Conservation (phyloP, 192 early-diverging fungal genomes). For the Pecoramyces ruminantium region DNA sequence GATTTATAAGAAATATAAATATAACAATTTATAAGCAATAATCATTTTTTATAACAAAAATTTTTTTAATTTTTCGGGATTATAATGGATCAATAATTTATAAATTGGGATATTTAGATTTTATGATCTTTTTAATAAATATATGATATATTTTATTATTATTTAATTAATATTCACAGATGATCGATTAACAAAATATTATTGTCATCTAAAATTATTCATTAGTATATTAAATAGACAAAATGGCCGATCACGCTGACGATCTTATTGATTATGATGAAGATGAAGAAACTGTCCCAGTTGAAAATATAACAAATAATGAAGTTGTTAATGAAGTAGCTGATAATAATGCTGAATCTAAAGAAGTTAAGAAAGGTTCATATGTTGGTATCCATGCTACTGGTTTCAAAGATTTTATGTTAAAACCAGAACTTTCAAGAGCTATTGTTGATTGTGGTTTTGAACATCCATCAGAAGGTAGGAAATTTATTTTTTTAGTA, state of each 20-base stretch:
- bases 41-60: too few relatives aligned
- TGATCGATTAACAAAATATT: neutral
- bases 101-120: too few relatives aligned
- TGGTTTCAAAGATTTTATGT: conserved; percentile 92
- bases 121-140: too few relatives aligned
- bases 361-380: conserved; percentile 83
- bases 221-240: neutral
- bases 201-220: too few relatives aligned
- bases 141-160: too few relatives aligned
- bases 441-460: conserved; percentile 98
- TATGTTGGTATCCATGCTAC: conserved; percentile 98
- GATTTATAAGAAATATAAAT: too few relatives aligned
- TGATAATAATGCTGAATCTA: conserved; percentile 24
- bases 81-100: too few relatives aligned
- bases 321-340: conserved; percentile 15
- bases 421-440: conserved; percentile 87
- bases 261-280: conserved; percentile 97
- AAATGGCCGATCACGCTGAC: conserved; percentile 39
- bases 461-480: conserved; percentile 94
- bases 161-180: too few relatives aligned
- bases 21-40: too few relatives aligned
- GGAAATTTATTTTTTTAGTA: neutral
- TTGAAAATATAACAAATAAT: conserved; percentile 17
- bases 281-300: conserved; percentile 62
- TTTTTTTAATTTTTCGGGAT: too few relatives aligned